phyloP scores from a whole-genome alignment of 2,329 filamentous ascomycete species.

The Catunica adiposa region DNA sequence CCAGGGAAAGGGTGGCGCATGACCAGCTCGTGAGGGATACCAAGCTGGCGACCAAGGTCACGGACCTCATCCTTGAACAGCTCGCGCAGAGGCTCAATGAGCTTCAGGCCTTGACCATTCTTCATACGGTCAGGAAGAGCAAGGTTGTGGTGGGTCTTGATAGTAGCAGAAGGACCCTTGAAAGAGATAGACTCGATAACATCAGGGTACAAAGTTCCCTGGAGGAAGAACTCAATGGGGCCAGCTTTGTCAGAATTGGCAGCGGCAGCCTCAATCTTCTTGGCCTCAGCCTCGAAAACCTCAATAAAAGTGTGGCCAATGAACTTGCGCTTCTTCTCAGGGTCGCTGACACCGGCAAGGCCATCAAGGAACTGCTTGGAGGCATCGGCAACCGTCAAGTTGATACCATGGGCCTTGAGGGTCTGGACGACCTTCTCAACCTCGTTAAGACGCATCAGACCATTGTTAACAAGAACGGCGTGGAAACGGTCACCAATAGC shows the following conservation, averaged over 20 bases:
- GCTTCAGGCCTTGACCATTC: constrained; percentile 36
- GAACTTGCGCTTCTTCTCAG: constrained; percentile 80
- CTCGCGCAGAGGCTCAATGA: constrained; percentile 64
- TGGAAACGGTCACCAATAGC: constrained; percentile 73
- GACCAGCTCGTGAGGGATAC: constrained; percentile 22
- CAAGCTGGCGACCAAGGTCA: constrained; percentile 20
- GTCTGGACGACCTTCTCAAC: constrained; percentile 66
- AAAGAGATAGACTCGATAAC: constrained; percentile 33
- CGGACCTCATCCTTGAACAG: constrained; percentile 55
- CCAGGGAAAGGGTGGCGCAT: constrained; percentile 20
- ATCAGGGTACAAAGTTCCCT: constrained; percentile 58
- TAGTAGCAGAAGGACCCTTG: constrained; percentile 33
- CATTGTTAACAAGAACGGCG: constrained; percentile 73
- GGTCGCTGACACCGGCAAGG: constrained; percentile 58
- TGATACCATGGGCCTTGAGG: constrained; percentile 65
- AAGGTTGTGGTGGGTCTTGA: constrained; percentile 51
- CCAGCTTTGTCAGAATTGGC: constrained; percentile 50
- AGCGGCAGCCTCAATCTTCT: constrained; percentile 31
- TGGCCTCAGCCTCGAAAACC: constrained; percentile 65
- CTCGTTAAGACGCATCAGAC: constrained; percentile 73
- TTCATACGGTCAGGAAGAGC: constrained; percentile 43
- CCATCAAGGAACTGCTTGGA: constrained; percentile 58
- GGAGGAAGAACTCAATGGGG: constrained; percentile 68
- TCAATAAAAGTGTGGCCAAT: constrained; percentile 54
- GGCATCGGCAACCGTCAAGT: constrained; percentile 74